Evolutionary conservation across 345 rosid genomes (phyloP), one percentile per base, ranked within the genome.

Genomic region (Psidium friedrichsthalianum): DNA sequence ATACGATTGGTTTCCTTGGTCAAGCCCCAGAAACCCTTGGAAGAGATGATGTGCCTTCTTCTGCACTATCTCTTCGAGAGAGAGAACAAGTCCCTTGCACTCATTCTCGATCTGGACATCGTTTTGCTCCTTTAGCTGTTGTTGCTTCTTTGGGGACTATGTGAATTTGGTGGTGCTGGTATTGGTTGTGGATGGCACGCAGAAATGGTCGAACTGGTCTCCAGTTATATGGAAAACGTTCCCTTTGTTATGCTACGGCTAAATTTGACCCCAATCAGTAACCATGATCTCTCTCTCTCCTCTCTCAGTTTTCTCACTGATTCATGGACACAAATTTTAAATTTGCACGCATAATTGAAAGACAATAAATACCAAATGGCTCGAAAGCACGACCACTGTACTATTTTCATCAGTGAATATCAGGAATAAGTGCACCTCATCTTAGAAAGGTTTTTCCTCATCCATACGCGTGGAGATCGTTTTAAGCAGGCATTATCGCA

Each of bases 21-120:
- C 55, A 92, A 96, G 90, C 94, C 94, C 99, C 98, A 96, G n/a
- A 85, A 92, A 93, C 1, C 93, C 94, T 88, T 94, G 95, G 85
- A 90, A 93, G 27, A 86, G 52, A 74, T 93, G 80, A 94, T 86
- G 88, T 87, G 88, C 27, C 89, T 89, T 74, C 97, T 93, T 88
- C 96, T 88, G 96, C 97, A 96, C 97, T 86, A 86, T 91, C 83
- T 92, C 94, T 61, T 47, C 91, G 1, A 95, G 98, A 95, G 94
- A 80, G 93, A 86, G 49, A 85, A 94, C 86, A 96, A 80, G 82
- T 91, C 89, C 84, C 84, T 64, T 90, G 87, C 92, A 94, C 88
- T 94, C 96, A 18, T 86, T 58, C 90, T 91, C 47, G 74, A n/a
- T 47, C 51, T 78, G 76, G n/a, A n/a, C 86, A 83, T 90, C 91